Evolutionary conservation across 139 green algal species (phyloP).

Genomic region (Tetradesmus obliquus): DNA sequence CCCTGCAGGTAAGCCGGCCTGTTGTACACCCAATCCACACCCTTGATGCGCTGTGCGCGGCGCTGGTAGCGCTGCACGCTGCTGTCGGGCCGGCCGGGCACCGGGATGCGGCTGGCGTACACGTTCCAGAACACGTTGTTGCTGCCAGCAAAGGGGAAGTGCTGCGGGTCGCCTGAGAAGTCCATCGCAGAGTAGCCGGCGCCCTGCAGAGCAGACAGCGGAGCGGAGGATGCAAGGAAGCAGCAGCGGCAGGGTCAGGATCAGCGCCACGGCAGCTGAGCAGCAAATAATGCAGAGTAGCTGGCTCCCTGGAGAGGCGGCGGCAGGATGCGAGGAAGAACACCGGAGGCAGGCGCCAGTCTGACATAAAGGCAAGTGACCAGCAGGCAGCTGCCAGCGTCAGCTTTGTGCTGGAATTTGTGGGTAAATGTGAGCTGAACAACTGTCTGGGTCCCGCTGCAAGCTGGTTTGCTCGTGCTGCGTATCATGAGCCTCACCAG

Average conservation of each 20-base stretch:
- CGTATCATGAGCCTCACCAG: background rate
- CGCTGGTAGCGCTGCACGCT: background rate
- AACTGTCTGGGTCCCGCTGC: too few relatives aligned
- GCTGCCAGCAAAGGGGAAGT: slow-evolving; percentile 11
- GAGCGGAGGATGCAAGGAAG: background rate
- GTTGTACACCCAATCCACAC: slow-evolving; percentile 4
- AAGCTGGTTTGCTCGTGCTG: background rate
- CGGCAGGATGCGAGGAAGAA: too few relatives aligned
- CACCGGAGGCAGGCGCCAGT: too few relatives aligned
- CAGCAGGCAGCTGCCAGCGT: too few relatives aligned
- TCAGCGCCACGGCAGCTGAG: too few relatives aligned
- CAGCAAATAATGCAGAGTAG: too few relatives aligned
- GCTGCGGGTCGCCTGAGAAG: slow-evolving; percentile 9
- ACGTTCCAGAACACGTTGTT: slow-evolving; percentile 30
- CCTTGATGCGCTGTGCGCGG: background rate
- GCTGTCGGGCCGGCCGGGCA: background rate
- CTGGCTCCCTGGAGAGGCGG: too few relatives aligned
- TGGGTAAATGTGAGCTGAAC: too few relatives aligned
- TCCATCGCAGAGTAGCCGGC: background rate
- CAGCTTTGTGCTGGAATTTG: too few relatives aligned
- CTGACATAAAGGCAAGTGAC: too few relatives aligned
- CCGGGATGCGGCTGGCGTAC: background rate
- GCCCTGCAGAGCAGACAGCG: background rate
- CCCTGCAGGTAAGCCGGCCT: background rate
- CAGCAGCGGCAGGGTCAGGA: background rate